These are phyloP conservation scores for Rubia yunnanensis DNA, from an alignment of 257 asterid species.

Conservation along the genomic window DNA sequence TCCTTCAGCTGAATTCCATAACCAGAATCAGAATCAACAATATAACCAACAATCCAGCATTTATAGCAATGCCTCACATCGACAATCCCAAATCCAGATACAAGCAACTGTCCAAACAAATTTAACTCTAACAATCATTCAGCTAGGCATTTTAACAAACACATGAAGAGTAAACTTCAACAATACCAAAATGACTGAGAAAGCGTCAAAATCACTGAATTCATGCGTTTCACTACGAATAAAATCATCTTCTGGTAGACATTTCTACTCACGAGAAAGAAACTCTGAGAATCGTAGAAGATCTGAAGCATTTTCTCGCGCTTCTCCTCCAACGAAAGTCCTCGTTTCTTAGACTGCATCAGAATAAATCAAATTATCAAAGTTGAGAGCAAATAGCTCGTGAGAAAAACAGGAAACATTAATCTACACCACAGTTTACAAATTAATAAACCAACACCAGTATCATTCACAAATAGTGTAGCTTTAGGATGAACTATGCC, in stretches of 20 bases:
- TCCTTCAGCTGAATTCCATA: constrained; percentile 64
- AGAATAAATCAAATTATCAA: neutral
- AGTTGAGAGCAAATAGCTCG: neutral
- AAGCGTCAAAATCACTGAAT: neutral
- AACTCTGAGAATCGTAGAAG: constrained; percentile 77
- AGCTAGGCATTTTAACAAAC: neutral
- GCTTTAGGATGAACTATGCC: neutral
- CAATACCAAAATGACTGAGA: neutral
- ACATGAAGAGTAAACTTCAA: neutral
- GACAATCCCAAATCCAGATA: neutral
- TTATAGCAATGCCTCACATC: neutral
- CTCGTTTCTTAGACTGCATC: constrained; percentile 45
- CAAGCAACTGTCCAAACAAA: neutral
- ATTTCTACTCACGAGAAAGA: constrained; percentile 68
- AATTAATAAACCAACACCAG: neutral
- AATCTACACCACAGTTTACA: neutral
- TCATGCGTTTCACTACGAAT: neutral
- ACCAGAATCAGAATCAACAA: neutral
- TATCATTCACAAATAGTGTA: neutral
- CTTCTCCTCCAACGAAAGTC: constrained; percentile 88
- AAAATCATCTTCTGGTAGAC: neutral
- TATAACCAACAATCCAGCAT: neutral
- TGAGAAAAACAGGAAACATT: neutral
- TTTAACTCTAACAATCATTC: neutral
- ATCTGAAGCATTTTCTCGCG: constrained; percentile 93